phyloP scores from a whole-genome alignment of 2,329 filamentous ascomycete genomes.

The Trichoderma gracile region DNA sequence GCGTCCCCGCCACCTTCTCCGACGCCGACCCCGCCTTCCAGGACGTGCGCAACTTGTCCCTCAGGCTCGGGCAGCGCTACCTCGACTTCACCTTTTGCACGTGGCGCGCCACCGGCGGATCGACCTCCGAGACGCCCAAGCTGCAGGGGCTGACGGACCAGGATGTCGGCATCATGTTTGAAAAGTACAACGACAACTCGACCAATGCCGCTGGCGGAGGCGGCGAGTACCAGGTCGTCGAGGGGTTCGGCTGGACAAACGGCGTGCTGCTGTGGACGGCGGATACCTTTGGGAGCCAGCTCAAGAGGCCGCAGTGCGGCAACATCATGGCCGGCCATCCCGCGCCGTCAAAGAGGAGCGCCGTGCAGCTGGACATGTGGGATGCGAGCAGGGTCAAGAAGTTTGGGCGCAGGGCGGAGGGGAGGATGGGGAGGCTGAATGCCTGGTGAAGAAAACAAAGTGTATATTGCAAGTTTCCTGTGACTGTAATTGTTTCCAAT shows the following conservation, averaged over 20 bases:
- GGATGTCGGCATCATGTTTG: slow-evolving; percentile 64
- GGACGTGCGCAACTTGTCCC: slow-evolving; percentile 56
- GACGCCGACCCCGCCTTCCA: slow-evolving; percentile 55
- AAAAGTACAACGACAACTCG: slow-evolving; percentile 65
- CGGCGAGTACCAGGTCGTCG: slow-evolving; percentile 68
- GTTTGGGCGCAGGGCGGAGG: slow-evolving; percentile 39
- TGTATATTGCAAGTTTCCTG: background rate
- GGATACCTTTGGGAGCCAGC: slow-evolving; percentile 59
- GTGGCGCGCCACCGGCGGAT: slow-evolving; percentile 67
- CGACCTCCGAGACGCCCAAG: slow-evolving; percentile 54
- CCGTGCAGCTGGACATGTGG: slow-evolving; percentile 49
- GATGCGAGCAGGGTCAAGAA: slow-evolving; percentile 53
- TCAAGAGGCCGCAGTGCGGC: slow-evolving; percentile 58
- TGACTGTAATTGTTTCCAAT: background rate
- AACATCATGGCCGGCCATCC: slow-evolving; percentile 48
- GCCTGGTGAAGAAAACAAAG: background rate
- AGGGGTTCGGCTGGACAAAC: slow-evolving; percentile 72
- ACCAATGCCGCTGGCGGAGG: slow-evolving; percentile 63
- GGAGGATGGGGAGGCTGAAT: background rate
- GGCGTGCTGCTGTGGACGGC: slow-evolving; percentile 67
- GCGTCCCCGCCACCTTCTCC: slow-evolving; percentile 58
- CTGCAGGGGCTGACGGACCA: slow-evolving; percentile 48
- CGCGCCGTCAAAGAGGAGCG: slow-evolving; percentile 38
- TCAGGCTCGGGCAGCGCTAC: slow-evolving; percentile 64
- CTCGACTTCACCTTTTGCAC: slow-evolving; percentile 69